A percentile compares a stretch with the other conserved stretches of the same genome.
Conservation (phyloP, 1,284 basidiomycete genomes). For the Tylopilus orsonianus region DNA sequence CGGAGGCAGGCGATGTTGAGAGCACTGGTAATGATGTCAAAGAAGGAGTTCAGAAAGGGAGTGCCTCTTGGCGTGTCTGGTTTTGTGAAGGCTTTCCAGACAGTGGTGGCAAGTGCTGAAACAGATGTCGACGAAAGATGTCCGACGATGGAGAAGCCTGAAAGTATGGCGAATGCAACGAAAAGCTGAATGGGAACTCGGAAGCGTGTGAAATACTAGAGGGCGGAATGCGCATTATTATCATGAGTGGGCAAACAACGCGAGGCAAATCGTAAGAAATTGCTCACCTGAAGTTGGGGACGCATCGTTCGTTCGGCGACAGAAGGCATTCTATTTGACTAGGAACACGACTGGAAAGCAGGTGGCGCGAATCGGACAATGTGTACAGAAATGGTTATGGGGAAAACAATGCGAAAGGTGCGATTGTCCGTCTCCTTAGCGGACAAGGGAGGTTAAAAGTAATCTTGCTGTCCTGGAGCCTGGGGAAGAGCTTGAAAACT, state of each 20-base stretch:
- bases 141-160: conserved; percentile 9
- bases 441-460: neutral
- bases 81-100: conserved; percentile 13
- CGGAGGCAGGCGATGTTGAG: conserved; percentile 21
- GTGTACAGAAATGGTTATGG: neutral
- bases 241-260: neutral
- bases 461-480: neutral
- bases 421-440: neutral
- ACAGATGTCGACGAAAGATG: conserved; percentile 1
- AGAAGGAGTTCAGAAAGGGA: conserved; percentile 8
- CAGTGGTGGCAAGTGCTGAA: conserved; percentile 4
- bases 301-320: conserved; percentile 12
- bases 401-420: conserved; percentile 1
- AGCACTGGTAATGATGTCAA: conserved; percentile 12
- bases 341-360: neutral
- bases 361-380: neutral
- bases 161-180: conserved; percentile 11
- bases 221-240: neutral
- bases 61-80: neutral
- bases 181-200: conserved; percentile 7
- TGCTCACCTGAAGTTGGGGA: conserved; percentile 16
- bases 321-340: conserved; percentile 5
- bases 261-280: neutral
- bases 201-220: conserved; percentile 10
- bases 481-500: neutral